Conservation (phyloP, 345 rosid species). For the Isatis tinctoria region DNA sequence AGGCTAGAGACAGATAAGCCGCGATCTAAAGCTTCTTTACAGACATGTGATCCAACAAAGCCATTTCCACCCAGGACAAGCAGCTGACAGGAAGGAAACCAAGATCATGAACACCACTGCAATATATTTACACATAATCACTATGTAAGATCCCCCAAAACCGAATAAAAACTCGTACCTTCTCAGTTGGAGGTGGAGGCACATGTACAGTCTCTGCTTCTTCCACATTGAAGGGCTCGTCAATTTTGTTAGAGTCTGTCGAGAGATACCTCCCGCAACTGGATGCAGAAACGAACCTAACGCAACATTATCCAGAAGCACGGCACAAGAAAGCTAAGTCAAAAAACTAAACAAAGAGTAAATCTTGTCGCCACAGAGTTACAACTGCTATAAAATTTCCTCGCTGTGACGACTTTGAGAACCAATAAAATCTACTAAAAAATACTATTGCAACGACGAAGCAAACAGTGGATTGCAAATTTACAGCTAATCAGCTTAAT, state of each 20-base stretch:
- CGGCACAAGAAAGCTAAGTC: neutral
- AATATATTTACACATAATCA: neutral
- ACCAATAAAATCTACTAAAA: neutral
- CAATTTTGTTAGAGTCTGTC: slow-evolving; percentile 69
- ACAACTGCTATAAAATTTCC: neutral
- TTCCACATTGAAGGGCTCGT: slow-evolving; percentile 73
- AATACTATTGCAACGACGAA: neutral
- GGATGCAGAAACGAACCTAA: slow-evolving; percentile 40
- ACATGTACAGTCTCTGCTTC: slow-evolving; percentile 85
- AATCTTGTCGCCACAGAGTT: neutral
- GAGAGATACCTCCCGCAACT: slow-evolving; percentile 51
- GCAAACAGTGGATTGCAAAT: neutral
- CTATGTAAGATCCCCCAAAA: neutral
- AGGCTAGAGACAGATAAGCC: slow-evolving; percentile 81
- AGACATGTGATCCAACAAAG: slow-evolving; percentile 90
- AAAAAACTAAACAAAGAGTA: neutral
- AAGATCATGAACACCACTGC: slow-evolving; percentile 3
- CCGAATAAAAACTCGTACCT: slow-evolving; percentile 39
- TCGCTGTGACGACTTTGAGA: neutral
- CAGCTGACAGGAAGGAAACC: slow-evolving; percentile 42
- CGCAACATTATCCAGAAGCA: neutral
- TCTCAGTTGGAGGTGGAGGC: slow-evolving; percentile 76
- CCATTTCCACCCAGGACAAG: slow-evolving; percentile 99
- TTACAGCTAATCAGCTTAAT: neutral
- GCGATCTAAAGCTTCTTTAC: slow-evolving; percentile 80